phyloP scores from a whole-genome alignment of 208 protist genomes.

The Kentomonas sorsogonicus region DNA sequence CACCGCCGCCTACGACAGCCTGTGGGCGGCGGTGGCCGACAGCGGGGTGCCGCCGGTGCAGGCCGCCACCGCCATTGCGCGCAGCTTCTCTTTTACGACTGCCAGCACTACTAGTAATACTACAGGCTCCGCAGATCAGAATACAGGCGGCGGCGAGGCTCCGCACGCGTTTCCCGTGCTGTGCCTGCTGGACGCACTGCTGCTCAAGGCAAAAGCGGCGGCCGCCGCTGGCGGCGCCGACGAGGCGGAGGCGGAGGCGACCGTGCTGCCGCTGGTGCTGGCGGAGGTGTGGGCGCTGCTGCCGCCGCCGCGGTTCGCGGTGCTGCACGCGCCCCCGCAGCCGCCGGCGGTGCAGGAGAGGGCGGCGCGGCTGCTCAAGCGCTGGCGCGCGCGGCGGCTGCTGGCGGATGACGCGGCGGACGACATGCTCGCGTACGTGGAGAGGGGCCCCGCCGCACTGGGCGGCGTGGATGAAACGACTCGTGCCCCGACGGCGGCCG shows the following conservation, averaged over 20 bases:
- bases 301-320: constrained; percentile 18
- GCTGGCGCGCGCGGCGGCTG: constrained; percentile 46
- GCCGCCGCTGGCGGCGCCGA: constrained; percentile 8
- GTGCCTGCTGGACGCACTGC: constrained; percentile 62
- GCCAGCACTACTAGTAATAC: no score
- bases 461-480: not conserved
- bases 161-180: constrained; percentile 48
- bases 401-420: constrained; percentile 20
- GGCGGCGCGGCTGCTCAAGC: constrained; percentile 38
- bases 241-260: constrained; percentile 16
- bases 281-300: constrained; percentile 48
- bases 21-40: constrained; percentile 22
- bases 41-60: constrained; percentile 31
- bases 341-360: constrained; percentile 44
- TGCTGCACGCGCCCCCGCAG: constrained; percentile 18
- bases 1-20: constrained; percentile 17
- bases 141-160: constrained; percentile 36
- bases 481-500: not conserved
- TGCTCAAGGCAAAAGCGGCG: no score
- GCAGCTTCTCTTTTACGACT: no score
- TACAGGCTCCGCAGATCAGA: no score
- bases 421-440: constrained; percentile 26
- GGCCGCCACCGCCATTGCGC: constrained; percentile 54
- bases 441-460: not conserved
- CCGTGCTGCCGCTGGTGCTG: constrained; percentile 29